Evolutionary conservation across 2,329 filamentous ascomycete species (phyloP).

Genomic region (Apiospora arundinis): DNA sequence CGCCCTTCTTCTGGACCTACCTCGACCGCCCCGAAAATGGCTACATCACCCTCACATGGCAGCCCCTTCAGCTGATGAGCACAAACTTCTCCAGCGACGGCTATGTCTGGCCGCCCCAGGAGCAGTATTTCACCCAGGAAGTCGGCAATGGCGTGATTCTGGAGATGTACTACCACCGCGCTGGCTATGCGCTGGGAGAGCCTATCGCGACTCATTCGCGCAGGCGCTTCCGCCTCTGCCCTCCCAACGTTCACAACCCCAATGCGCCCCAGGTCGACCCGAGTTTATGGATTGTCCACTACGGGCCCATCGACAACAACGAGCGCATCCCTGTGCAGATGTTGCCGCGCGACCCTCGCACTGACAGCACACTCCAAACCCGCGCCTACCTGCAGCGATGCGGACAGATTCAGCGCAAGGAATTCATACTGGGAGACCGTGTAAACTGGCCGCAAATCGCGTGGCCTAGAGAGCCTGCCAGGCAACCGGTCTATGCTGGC

Average conservation of each 20-base stretch:
- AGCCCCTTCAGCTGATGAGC: constrained; percentile 74
- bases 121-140: constrained; percentile 79
- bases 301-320: constrained; percentile 76
- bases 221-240: constrained; percentile 83
- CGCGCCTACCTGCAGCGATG: constrained; percentile 72
- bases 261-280: constrained; percentile 77
- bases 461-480: constrained; percentile 63
- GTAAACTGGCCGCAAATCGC: constrained; percentile 88
- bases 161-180: constrained; percentile 85
- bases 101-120: constrained; percentile 86
- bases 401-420: constrained; percentile 85
- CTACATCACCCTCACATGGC: constrained; percentile 86
- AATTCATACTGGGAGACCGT: constrained; percentile 92
- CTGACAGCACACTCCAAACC: constrained; percentile 65
- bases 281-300: constrained; percentile 90
- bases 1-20: constrained; percentile 93
- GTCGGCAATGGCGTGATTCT: constrained; percentile 70
- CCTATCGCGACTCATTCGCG: constrained; percentile 77
- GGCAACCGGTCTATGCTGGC: constrained; percentile 59
- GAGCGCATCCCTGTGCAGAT: constrained; percentile 74
- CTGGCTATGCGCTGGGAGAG: constrained; percentile 81
- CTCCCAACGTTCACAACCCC: constrained; percentile 71
- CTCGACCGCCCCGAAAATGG: constrained; percentile 83
- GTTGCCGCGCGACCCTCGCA: constrained; percentile 68
- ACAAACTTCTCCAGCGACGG: constrained; percentile 88